Base-by-base conservation (phyloP, 2,329 filamentous ascomycete species). In the Claviceps fusiformis region DNA sequence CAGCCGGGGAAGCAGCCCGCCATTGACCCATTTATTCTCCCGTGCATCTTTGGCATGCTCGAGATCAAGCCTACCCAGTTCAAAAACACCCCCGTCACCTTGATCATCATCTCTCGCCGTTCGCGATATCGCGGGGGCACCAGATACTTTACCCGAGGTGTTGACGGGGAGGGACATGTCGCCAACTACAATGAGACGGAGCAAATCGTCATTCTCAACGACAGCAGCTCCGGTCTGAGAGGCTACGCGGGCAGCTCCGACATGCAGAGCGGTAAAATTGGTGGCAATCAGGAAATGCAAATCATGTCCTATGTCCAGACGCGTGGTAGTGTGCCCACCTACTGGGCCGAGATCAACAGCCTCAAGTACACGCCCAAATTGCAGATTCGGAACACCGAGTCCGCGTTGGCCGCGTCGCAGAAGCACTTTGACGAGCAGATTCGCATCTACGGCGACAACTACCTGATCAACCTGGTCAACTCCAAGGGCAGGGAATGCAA, bases 131-230 rank as follows among this genome's bases (percentile, higher is more conserved):
- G 92, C 59, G 91, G 85, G 41, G 93, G 93, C 48, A 97, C 93
- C 17, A 79, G 95, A 66, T 97, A 96, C 72, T 93, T 98, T 68
- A 95, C 93, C 2, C 84, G 93, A 60, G 93, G 93, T 53, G 82
- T 97, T 50, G 92, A 98, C 66, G 91, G 95, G 60, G 78, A 93
- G 58, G 93, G 93, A 29, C 83, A 97, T 68, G 93, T 93, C n/a
- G 89, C 93, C 61, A 98, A 98, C 69, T 98, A 92, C 78, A 98
- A 98, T 67, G 93, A 98, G 75, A 97, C 93, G 0, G 93, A 98
- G 68, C 93, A 98, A 68, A 77, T 93, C 39, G 78, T 95, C 58
- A 82, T 98, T 43, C 71, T 97, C 62, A 97, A 97, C 64, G 93
- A 97, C 70, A 79, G 74, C 55, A 78, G 80, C 50, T 82, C 82